Conservation (phyloP, 169 alveolate genomes). For the Toxoplasma gondii region DNA sequence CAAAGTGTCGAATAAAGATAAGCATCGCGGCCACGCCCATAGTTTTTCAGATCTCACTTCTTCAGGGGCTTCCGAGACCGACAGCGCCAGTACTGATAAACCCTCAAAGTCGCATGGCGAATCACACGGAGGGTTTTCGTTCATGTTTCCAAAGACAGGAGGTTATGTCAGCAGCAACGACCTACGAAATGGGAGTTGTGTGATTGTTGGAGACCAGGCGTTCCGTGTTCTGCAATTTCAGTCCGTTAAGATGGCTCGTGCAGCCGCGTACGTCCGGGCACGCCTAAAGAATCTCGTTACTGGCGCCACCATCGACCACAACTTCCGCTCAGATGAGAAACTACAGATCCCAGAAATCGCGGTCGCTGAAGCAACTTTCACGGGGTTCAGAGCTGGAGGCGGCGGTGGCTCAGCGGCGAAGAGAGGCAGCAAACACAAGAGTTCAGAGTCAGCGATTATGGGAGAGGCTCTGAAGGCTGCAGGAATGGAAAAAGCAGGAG, state of each 20-base stretch:
- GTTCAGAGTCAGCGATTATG: neutral
- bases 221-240: slow-evolving; percentile 41
- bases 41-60: neutral
- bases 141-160: slow-evolving; percentile 17
- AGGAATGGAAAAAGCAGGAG: neutral
- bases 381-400: slow-evolving; percentile 11
- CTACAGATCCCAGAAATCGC: slow-evolving; percentile 27
- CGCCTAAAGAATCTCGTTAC: slow-evolving; percentile 16
- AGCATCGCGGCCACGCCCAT: neutral
- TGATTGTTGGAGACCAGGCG: neutral
- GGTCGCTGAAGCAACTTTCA: slow-evolving; percentile 11
- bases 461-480: neutral
- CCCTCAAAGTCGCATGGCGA: neutral
- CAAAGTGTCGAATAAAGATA: neutral
- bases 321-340: slow-evolving; percentile 37
- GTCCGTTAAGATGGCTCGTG: slow-evolving; percentile 42
- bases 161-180: slow-evolving; percentile 34
- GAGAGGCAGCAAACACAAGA: slow-evolving; percentile 3
- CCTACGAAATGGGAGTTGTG: slow-evolving; percentile 34
- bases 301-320: slow-evolving; percentile 35
- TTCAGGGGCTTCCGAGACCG: neutral
- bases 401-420: slow-evolving; percentile 9
- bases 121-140: slow-evolving; percentile 11
- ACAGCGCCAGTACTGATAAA: neutral
- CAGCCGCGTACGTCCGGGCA: slow-evolving; percentile 42